Evolutionary conservation across 1,139 yeast genomes (phyloP).

Genomic region (Kluyveromyces marxianus): DNA sequence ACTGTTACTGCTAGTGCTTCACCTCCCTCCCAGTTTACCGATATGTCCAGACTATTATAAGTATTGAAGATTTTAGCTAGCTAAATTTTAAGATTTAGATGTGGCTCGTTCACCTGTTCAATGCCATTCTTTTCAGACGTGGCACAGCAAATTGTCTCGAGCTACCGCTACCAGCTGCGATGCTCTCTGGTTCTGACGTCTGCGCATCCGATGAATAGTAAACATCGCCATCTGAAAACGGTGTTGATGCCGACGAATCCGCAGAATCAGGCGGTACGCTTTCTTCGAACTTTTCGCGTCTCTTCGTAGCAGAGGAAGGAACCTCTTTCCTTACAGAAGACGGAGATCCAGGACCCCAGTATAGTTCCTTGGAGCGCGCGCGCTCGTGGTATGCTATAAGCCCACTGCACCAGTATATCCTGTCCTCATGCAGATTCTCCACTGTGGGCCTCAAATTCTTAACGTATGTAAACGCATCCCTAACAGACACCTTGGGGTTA

Average conservation of each 20-base stretch:
- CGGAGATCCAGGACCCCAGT: constrained; percentile 14
- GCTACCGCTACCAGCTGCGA: neutral
- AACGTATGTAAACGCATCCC: constrained; percentile 25
- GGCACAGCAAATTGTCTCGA: constrained; percentile 1
- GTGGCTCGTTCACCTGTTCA: neutral
- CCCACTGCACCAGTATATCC: constrained; percentile 22
- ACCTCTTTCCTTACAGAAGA: constrained; percentile 20
- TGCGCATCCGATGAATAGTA: constrained; percentile 1
- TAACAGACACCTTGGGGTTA: constrained; percentile 17
- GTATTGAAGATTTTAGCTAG: neutral
- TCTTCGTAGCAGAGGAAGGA: constrained; percentile 3
- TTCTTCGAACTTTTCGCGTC: constrained; percentile 4
- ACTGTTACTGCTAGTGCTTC: too few relatives aligned
- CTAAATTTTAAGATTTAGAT: neutral
- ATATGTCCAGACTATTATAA: too few relatives aligned
- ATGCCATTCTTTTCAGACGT: constrained; percentile 5
- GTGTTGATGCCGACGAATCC: constrained; percentile 1
- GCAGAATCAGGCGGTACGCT: neutral
- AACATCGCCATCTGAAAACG: constrained; percentile 2
- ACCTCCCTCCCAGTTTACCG: too few relatives aligned
- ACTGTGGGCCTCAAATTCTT: constrained; percentile 23
- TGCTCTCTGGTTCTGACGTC: constrained; percentile 2
- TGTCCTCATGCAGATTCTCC: constrained; percentile 16
- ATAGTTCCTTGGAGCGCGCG: constrained; percentile 19
- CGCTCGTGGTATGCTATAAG: constrained; percentile 23